phyloP scores from a whole-genome alignment of 1,284 basidiomycete species.

The Ganoderma meredithae region DNA sequence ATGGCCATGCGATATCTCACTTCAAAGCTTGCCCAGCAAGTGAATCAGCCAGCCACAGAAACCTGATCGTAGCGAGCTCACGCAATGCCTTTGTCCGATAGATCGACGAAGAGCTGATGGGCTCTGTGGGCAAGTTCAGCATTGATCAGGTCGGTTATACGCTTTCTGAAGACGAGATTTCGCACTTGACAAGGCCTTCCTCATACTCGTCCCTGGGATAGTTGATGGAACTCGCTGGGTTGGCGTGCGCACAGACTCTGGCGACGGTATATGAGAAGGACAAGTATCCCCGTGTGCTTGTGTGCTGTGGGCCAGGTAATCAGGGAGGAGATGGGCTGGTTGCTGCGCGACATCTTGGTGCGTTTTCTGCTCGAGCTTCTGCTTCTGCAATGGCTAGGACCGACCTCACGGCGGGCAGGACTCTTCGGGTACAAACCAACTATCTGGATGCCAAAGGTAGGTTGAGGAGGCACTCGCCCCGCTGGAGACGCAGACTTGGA shows the following conservation, averaged over 20 bases:
- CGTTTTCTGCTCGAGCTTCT: constrained; percentile 31
- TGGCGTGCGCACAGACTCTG: constrained; percentile 92
- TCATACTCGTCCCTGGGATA: constrained; percentile 40
- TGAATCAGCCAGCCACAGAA: constrained; percentile 37
- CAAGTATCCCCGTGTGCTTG: constrained; percentile 78
- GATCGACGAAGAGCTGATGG: constrained; percentile 96
- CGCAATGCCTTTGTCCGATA: constrained; percentile 41
- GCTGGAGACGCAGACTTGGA: not conserved
- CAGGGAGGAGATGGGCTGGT: constrained; percentile 98
- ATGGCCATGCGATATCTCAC: constrained; percentile 83
- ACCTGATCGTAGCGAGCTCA: constrained; percentile 10
- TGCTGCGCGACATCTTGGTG: constrained; percentile 92
- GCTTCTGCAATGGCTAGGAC: too few relatives aligned
- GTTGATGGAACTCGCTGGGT: constrained; percentile 99
- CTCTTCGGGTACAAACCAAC: constrained; percentile 90
- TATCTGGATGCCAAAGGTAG: constrained; percentile 92
- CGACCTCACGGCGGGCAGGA: constrained; percentile 49
- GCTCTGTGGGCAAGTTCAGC: constrained; percentile 83
- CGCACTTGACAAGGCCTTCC: not conserved
- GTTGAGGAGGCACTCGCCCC: constrained; percentile 13
- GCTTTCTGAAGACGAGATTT: not conserved
- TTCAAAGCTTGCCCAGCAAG: constrained; percentile 84
- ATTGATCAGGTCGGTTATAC: constrained; percentile 78
- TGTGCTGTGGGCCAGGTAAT: constrained; percentile 97
- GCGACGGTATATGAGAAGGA: constrained; percentile 77